Percentiles rank a stretch among this genome's conserved stretches.
These are phyloP conservation scores for Raphidocelis subcapitata DNA, from an alignment of 139 green algal genomes.

Conservation along the genomic window DNA sequence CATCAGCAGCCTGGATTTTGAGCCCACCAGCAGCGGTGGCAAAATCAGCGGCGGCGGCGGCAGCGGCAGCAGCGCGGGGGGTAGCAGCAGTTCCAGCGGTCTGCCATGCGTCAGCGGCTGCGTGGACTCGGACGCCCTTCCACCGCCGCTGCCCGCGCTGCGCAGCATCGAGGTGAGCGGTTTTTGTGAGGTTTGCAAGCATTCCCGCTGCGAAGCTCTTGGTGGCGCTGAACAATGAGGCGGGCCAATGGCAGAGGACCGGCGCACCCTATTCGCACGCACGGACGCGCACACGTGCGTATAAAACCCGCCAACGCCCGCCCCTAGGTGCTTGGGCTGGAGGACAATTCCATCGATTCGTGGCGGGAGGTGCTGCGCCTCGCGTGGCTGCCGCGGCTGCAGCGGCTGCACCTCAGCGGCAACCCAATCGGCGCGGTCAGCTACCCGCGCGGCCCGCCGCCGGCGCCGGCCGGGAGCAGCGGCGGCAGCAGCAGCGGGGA, in stretches of 20 bases:
- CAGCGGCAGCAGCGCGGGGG: neutral
- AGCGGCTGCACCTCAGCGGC: conserved; percentile 53
- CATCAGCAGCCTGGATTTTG: conserved; percentile 33
- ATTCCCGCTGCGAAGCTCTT: neutral
- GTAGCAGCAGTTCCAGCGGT: neutral
- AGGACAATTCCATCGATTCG: conserved; percentile 40
- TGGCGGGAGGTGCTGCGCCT: conserved; percentile 56
- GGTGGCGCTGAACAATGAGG: no score
- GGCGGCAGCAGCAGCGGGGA: neutral
- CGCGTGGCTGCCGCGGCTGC: conserved; percentile 52
- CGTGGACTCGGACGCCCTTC: no score
- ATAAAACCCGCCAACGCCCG: no score
- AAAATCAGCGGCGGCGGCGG: neutral
- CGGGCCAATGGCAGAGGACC: no score
- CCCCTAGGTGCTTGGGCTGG: conserved; percentile 49
- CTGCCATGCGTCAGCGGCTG: no score
- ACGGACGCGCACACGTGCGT: no score
- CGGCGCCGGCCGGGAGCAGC: neutral
- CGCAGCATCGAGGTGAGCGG: neutral
- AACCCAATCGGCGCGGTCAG: conserved; percentile 50
- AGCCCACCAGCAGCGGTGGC: neutral
- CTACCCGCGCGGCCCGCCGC: conserved; percentile 6
- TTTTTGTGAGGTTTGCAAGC: neutral
- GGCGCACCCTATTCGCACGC: no score
- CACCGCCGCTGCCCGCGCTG: neutral